Percentiles rank a stretch among this genome's conserved stretches.
Evolutionary conservation across 2,329 filamentous ascomycete genomes (phyloP).

Genomic region (Diaporthe longicolla): DNA sequence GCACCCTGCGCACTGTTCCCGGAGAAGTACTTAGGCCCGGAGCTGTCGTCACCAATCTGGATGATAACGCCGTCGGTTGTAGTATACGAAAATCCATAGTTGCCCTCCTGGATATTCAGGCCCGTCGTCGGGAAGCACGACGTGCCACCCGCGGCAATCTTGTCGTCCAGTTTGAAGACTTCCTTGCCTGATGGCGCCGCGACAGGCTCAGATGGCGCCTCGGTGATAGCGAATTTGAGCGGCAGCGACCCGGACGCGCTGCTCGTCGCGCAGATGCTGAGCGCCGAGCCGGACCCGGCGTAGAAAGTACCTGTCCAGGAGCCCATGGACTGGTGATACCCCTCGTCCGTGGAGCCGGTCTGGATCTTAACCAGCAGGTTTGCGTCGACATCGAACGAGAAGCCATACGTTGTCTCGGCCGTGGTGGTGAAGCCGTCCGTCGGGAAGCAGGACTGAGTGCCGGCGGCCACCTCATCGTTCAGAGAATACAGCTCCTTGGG

Average conservation of each 20-base stretch:
- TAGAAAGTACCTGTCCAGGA: constrained; percentile 21
- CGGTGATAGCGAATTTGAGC: constrained; percentile 23
- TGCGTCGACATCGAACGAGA: constrained; percentile 21
- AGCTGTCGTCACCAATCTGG: constrained; percentile 14
- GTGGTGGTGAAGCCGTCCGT: background rate
- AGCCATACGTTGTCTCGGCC: constrained; percentile 13
- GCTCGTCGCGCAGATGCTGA: constrained; percentile 12
- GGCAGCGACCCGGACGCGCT: background rate
- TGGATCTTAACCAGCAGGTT: constrained; percentile 14
- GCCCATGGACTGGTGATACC: constrained; percentile 22
- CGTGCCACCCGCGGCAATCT: background rate
- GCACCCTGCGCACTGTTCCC: constrained; percentile 5
- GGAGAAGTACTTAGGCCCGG: constrained; percentile 26
- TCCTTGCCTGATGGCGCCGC: background rate
- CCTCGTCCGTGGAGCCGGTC: constrained; percentile 11
- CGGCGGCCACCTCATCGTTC: constrained; percentile 1
- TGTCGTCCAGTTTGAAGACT: constrained; percentile 27
- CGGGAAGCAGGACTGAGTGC: background rate
- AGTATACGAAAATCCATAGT: constrained; percentile 25
- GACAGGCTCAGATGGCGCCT: constrained; percentile 19
- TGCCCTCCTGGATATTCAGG: constrained; percentile 2
- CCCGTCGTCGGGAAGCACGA: constrained; percentile 22
- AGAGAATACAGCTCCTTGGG: constrained; percentile 17
- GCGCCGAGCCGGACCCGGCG: background rate
- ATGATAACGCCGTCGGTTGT: constrained; percentile 4